Evolutionary conservation across 306 rosid genomes (phyloP), one percentile per base, ranked within the genome.

Genomic region (Vigna radiata): DNA sequence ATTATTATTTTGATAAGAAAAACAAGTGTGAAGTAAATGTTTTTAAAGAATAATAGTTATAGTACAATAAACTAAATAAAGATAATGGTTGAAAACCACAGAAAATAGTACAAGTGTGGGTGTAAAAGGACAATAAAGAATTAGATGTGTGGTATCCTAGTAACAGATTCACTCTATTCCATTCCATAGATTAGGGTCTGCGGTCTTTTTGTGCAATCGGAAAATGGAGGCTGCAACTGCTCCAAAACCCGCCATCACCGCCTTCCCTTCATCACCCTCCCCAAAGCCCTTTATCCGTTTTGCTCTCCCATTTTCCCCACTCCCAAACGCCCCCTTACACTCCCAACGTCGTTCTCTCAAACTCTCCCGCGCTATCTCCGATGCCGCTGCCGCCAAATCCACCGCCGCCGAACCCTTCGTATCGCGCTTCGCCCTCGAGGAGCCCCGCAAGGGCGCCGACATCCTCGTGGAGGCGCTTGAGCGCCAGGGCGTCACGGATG

Each of bases 401-500:
- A 2, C 78, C 14, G 0, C 75, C 36, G 1, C 84, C 14, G 31
- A 79, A 50, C 1, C 2, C 4, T 75, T 82, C 56, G 53, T 19
- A 61, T 81, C 94, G 54, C 84, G 96, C 49, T 90, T 85, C 27
- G 61, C 88, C 58, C 81, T 82, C 3, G 74, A 84, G 49, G 82
- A 91, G 61, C 96, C 94, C 0, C 83, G 94, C 7, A 94, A 90
- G 72, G 98, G 98, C 68, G 86, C 96, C 0, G 96, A 94, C 61
- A 88, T 91, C 81, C 97, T 94, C 73, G 89, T 94, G 3, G 96
- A 91, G 76, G 96, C 98, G 0, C 91, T 94, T 1, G 98, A 94
- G 75, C 93, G 96, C 17, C 89, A 91, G 63, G 96, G 97, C 3
- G 94, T 94, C 5, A 86, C 81, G 19, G 21, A 83, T 7, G 97